Evolutionary conservation across 257 asterid species (phyloP).

Genomic region (Perilla frutescens): DNA sequence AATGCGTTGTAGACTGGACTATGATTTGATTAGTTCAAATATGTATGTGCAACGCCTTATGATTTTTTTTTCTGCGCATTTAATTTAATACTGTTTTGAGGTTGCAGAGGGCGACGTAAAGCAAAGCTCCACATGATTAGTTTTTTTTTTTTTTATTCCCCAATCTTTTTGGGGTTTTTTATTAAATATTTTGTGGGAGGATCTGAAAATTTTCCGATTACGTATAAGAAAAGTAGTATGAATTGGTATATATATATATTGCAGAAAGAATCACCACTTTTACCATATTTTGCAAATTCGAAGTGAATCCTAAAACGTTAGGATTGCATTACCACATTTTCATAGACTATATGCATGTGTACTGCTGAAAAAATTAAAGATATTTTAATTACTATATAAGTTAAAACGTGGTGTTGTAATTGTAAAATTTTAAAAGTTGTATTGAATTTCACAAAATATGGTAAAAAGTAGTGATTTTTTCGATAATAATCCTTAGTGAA

Average conservation of each 20-base stretch:
- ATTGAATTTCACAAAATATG: too few relatives aligned
- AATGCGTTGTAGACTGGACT: conserved; percentile 43
- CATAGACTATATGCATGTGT: too few relatives aligned
- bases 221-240: neutral
- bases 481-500: too few relatives aligned
- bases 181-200: neutral
- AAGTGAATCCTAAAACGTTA: too few relatives aligned
- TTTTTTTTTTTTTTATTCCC: neutral
- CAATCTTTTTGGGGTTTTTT: neutral
- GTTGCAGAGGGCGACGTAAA: conserved; percentile 41
- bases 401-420: too few relatives aligned
- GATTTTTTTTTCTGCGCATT: conserved; percentile 36
- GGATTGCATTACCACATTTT: too few relatives aligned
- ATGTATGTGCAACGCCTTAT: conserved; percentile 16
- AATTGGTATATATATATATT: neutral
- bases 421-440: too few relatives aligned
- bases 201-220: neutral
- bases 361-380: too few relatives aligned
- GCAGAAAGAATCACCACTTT: too few relatives aligned
- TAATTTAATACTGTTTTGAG: conserved; percentile 34
- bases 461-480: too few relatives aligned
- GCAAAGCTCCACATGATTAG: conserved; percentile 45
- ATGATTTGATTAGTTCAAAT: conserved; percentile 34
- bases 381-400: too few relatives aligned
- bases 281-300: too few relatives aligned